Evolutionary conservation across 495 filamentous ascomycete genomes (phyloP).

Genomic region (Chaetomium fimeti): DNA sequence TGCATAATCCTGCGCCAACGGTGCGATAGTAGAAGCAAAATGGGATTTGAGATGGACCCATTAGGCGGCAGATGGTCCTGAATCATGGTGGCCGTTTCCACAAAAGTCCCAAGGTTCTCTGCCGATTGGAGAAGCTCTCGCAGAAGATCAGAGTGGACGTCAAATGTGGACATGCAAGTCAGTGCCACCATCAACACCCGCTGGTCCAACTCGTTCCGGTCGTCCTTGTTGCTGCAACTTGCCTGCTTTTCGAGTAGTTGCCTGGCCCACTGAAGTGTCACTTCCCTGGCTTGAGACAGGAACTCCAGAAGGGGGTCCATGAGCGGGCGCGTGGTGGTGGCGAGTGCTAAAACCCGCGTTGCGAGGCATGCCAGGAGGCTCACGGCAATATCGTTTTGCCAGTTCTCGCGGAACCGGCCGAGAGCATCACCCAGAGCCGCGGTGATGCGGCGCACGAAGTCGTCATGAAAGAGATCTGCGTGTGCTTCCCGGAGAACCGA

Average conservation of each 20-base stretch:
- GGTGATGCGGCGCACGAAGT: constrained; percentile 2
- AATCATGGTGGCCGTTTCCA: constrained; percentile 17
- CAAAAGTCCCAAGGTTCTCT: not conserved
- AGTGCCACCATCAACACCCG: constrained; percentile 17
- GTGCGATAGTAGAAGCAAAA: constrained; percentile 10
- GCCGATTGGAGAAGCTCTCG: not conserved
- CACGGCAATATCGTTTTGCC: constrained; percentile 27
- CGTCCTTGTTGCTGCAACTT: not conserved
- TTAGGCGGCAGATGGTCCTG: constrained; percentile 14
- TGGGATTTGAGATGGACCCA: constrained; percentile 4
- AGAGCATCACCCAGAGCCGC: constrained; percentile 15
- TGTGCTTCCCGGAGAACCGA: constrained; percentile 13
- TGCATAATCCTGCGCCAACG: constrained; percentile 23
- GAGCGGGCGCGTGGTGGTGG: not conserved
- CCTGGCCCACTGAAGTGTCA: constrained; percentile 24
- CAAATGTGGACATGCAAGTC: constrained; percentile 22
- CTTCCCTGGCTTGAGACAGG: constrained; percentile 11
- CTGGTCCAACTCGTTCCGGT: constrained; percentile 2
- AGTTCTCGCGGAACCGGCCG: constrained; percentile 21
- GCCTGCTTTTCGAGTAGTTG: constrained; percentile 9
- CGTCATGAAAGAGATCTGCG: constrained; percentile 2
- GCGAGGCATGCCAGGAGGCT: constrained; percentile 24
- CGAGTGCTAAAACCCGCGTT: constrained; percentile 23
- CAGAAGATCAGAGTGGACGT: constrained; percentile 13
- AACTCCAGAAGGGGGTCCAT: constrained; percentile 13